Conservation (phyloP, 371 early-diverging fungal genomes). For the Mortierella polycephala region DNA sequence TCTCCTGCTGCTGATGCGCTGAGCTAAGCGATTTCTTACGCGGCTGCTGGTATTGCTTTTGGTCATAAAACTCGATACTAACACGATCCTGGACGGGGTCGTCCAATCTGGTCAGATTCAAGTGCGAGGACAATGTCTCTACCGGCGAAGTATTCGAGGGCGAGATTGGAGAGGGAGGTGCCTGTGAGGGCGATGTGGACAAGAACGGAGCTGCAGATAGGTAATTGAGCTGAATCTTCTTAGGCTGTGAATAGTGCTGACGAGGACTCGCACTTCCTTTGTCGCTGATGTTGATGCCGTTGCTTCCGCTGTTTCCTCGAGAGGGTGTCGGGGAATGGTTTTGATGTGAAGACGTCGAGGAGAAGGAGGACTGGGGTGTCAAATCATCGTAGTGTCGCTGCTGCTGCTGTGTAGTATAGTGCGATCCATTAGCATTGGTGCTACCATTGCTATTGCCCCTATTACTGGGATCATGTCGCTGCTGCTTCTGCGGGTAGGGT, state of each 20-base stretch:
- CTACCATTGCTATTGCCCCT: slow-evolving; percentile 5
- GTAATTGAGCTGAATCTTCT: slow-evolving; percentile 39
- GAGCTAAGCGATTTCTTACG: slow-evolving; percentile 33
- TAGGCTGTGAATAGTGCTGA: slow-evolving; percentile 5
- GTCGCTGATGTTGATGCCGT: slow-evolving; percentile 4
- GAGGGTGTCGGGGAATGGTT: slow-evolving; percentile 20
- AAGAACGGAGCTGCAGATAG: slow-evolving; percentile 14
- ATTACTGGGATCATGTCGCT: slow-evolving; percentile 18
- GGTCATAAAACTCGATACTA: slow-evolving; percentile 28
- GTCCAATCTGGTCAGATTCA: slow-evolving; percentile 36
- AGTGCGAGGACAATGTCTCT: slow-evolving; percentile 23
- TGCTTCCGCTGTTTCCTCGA: slow-evolving; percentile 41
- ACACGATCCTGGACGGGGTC: slow-evolving; percentile 44
- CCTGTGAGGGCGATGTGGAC: slow-evolving; percentile 13
- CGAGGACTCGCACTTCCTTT: slow-evolving; percentile 7
- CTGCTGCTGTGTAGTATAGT: slow-evolving; percentile 5
- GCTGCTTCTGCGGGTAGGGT: slow-evolving; percentile 18
- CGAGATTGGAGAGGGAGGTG: slow-evolving; percentile 38
- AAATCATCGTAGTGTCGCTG: slow-evolving; percentile 31
- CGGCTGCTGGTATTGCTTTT: slow-evolving; percentile 35
- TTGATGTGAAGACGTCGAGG: slow-evolving; percentile 31
- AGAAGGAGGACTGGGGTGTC: slow-evolving; percentile 48
- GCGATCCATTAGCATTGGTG: slow-evolving; percentile 5
- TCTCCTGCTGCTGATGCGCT: slow-evolving; percentile 12
- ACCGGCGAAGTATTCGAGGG: slow-evolving; percentile 32